Evolutionary conservation across 176 grass and related monocot genomes (phyloP).

Genomic region (Urochloa ruziziensis): DNA sequence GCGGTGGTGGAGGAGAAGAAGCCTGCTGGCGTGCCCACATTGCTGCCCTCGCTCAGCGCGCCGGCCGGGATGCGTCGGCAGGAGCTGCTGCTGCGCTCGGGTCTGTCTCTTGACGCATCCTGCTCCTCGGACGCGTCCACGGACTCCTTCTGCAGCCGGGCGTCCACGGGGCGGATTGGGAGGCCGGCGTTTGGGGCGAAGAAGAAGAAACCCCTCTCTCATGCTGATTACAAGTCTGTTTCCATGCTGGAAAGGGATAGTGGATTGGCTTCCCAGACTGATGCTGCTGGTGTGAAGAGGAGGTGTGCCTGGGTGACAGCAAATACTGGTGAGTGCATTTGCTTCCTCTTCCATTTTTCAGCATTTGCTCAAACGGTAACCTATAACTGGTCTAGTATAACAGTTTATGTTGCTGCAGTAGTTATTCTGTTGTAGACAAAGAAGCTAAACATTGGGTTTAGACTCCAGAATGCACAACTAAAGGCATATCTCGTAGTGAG

Average conservation of each 20-base stretch:
- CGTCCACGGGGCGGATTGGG: constrained; percentile 86
- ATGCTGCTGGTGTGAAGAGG: constrained; percentile 55
- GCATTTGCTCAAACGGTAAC: background rate
- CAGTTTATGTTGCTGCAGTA: background rate
- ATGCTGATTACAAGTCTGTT: constrained; percentile 41
- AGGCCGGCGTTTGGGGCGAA: constrained; percentile 45
- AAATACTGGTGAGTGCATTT: constrained; percentile 58
- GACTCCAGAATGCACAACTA: background rate
- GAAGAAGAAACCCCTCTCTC: constrained; percentile 46
- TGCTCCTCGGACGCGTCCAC: constrained; percentile 90
- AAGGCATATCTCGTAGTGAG: background rate
- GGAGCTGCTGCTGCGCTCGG: constrained; percentile 80
- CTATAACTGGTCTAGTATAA: background rate
- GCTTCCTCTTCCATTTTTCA: background rate
- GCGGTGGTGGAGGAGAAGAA: constrained; percentile 38
- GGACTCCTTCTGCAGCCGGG: constrained; percentile 94
- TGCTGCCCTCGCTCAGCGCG: constrained; percentile 48
- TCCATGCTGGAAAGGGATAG: constrained; percentile 55
- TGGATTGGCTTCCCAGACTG: constrained; percentile 21
- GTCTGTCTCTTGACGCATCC: constrained; percentile 81
- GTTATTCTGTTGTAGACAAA: background rate
- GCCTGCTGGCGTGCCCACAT: constrained; percentile 29
- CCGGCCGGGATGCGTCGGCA: constrained; percentile 53
- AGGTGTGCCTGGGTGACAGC: constrained; percentile 89
- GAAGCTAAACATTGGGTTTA: background rate